These are phyloP conservation scores for Colletotrichum neosansevieriae DNA, from an alignment of 2,329 filamentous ascomycete species.

Conservation along the genomic window DNA sequence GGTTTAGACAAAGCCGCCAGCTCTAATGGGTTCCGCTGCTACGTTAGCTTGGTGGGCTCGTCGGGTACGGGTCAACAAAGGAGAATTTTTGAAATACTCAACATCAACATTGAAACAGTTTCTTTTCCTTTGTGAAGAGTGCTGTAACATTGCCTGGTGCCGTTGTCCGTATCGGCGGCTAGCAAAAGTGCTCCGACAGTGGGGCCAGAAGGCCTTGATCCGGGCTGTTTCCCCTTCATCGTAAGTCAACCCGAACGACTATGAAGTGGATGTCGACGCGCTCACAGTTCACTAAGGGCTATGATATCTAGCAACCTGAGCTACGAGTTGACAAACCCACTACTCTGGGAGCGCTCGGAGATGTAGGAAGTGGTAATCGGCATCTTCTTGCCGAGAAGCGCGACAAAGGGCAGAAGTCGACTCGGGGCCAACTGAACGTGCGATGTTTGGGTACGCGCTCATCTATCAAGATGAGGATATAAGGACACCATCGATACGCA, in stretches of 20 bases:
- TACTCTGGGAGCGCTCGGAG: constrained; percentile 4
- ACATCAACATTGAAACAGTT: no score
- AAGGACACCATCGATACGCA: neutral
- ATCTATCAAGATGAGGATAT: neutral
- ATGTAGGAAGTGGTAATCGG: constrained; percentile 25
- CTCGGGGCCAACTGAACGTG: neutral
- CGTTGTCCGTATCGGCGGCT: neutral
- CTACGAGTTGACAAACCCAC: constrained; percentile 11
- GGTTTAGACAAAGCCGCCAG: no score
- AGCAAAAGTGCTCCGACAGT: neutral
- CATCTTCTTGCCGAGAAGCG: constrained; percentile 20
- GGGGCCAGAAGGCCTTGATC: neutral
- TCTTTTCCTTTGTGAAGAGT: neutral
- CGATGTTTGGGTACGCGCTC: neutral
- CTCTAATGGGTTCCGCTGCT: no score
- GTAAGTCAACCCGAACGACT: neutral
- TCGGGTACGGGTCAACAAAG: no score
- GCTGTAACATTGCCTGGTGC: neutral
- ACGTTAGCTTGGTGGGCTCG: no score
- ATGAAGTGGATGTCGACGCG: neutral
- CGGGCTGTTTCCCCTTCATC: neutral
- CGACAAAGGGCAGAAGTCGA: neutral
- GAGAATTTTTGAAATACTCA: no score
- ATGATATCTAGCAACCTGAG: constrained; percentile 10
- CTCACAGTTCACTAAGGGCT: constrained; percentile 28